Conservation (phyloP, 164 flowering plant genomes). For the Berberis vulgaris region DNA sequence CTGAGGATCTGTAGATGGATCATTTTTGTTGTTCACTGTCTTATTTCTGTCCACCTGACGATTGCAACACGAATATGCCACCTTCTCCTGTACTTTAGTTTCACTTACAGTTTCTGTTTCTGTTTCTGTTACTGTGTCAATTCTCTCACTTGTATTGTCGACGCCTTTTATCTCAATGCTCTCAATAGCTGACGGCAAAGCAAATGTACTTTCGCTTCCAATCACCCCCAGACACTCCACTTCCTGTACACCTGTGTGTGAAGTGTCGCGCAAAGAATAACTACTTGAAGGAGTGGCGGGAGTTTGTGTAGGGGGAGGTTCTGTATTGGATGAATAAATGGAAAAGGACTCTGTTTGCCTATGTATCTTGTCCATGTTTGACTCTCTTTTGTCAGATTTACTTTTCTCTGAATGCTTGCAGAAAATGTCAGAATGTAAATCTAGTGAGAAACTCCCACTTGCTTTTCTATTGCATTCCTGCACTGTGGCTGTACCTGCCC, state of each 20-base stretch:
- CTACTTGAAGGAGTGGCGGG: conserved; percentile 14
- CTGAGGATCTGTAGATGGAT: no score
- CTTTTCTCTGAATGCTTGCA: conserved; percentile 11
- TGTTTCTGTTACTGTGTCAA: conserved; percentile 10
- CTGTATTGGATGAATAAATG: conserved; percentile 7
- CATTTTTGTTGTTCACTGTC: no score
- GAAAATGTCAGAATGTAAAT: conserved; percentile 11
- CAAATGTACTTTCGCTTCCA: conserved; percentile 22
- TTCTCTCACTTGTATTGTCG: conserved; percentile 9
- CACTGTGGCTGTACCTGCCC: conserved; percentile 16
- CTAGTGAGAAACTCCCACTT: conserved; percentile 8
- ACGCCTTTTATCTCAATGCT: conserved; percentile 10
- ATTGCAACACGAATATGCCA: no score
- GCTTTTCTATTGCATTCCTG: conserved; percentile 20
- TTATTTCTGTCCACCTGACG: no score
- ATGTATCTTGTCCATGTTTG: no score
- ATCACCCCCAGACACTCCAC: conserved; percentile 7
- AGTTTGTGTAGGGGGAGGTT: conserved; percentile 5
- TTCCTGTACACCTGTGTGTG: conserved; percentile 16
- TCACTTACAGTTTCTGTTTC: conserved; percentile 9
- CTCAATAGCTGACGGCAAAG: conserved; percentile 22
- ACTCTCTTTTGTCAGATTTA: no score
- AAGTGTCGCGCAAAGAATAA: neutral
- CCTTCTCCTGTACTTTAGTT: no score
- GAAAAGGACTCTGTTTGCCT: conserved; percentile 1